Evolutionary conservation across 1,284 basidiomycete genomes (phyloP).

Genomic region (Pisolithus thermaeus): DNA sequence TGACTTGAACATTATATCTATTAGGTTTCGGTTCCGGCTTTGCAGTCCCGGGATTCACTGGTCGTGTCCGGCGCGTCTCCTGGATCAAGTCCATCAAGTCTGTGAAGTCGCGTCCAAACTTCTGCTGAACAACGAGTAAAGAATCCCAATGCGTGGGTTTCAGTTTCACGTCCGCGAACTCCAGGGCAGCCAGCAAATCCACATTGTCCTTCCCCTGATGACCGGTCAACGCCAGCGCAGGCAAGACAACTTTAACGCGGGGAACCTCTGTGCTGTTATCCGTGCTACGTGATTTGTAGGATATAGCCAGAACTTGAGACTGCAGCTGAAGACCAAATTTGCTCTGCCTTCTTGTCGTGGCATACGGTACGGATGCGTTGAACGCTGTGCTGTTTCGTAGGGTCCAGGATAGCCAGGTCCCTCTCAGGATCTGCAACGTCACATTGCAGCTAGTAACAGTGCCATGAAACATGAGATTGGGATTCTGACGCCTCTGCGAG

Average conservation of each 20-base stretch:
- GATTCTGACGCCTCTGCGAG: slow-evolving; percentile 21
- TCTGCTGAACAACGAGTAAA: slow-evolving; percentile 72
- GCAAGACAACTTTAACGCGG: slow-evolving; percentile 57
- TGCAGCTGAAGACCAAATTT: slow-evolving; percentile 60
- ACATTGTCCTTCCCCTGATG: slow-evolving; percentile 43
- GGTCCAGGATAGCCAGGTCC: slow-evolving; percentile 77
- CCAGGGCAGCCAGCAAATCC: slow-evolving; percentile 55
- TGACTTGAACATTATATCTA: slow-evolving; percentile 46
- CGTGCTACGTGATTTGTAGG: slow-evolving; percentile 38
- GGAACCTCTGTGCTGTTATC: slow-evolving; percentile 34
- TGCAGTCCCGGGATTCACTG: slow-evolving; percentile 17
- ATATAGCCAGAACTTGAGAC: slow-evolving; percentile 60
- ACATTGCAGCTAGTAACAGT: slow-evolving; percentile 45
- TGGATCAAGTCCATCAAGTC: slow-evolving; percentile 65
- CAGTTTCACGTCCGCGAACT: slow-evolving; percentile 63
- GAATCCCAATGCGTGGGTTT: slow-evolving; percentile 80
- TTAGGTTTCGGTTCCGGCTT: slow-evolving; percentile 3
- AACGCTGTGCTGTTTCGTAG: slow-evolving; percentile 46
- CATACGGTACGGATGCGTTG: slow-evolving; percentile 34
- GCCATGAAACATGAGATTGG: slow-evolving; percentile 44
- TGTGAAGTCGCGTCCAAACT: slow-evolving; percentile 82
- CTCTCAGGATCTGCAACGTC: slow-evolving; percentile 75
- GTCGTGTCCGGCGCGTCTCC: slow-evolving; percentile 45
- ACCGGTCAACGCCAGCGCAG: slow-evolving; percentile 57
- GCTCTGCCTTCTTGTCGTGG: slow-evolving; percentile 31